phyloP scores from a whole-genome alignment of 805 yeast genomes.

The Yarrowia sp. region DNA sequence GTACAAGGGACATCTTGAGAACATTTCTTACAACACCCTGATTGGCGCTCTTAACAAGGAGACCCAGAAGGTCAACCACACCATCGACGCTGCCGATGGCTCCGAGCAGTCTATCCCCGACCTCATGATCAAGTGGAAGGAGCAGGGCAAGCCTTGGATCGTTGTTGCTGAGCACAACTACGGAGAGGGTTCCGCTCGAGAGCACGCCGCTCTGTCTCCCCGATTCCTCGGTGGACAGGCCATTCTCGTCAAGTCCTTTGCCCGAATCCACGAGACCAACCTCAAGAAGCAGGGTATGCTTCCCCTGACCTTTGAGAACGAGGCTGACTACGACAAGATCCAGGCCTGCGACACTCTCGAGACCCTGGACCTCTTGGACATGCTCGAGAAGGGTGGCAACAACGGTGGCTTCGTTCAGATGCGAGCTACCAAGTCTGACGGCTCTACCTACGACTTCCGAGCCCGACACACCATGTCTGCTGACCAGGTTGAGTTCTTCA shows the following conservation, averaged over 20 bases:
- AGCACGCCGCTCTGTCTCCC: conserved; percentile 96
- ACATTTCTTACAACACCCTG: conserved; percentile 89
- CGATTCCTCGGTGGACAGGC: conserved; percentile 89
- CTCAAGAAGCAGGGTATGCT: conserved; percentile 97
- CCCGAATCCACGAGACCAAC: conserved; percentile 97
- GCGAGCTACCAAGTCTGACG: conserved; percentile 68
- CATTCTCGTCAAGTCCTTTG: conserved; percentile 89
- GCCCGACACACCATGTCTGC: conserved; percentile 95
- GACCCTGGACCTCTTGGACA: conserved; percentile 68
- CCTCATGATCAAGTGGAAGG: conserved; percentile 92
- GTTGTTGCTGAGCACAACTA: conserved; percentile 97
- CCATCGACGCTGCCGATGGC: conserved; percentile 76
- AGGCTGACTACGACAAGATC: conserved; percentile 79
- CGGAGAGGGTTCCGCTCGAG: conserved; percentile 99
- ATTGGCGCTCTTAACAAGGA: conserved; percentile 97
- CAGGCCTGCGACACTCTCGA: conserved; percentile 72
- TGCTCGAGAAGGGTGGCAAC: conserved; percentile 77
- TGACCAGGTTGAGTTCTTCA: conserved; percentile 94
- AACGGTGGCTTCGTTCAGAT: conserved; percentile 79
- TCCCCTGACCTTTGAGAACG: conserved; percentile 89
- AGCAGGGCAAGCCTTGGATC: conserved; percentile 79
- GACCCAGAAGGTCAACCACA: conserved; percentile 91
- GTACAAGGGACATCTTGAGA: conserved; percentile 96
- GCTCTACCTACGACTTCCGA: conserved; percentile 63
- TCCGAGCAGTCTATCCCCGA: conserved; percentile 82